phyloP scores from a whole-genome alignment of 345 rosid species.

The Hibiscus syriacus region DNA sequence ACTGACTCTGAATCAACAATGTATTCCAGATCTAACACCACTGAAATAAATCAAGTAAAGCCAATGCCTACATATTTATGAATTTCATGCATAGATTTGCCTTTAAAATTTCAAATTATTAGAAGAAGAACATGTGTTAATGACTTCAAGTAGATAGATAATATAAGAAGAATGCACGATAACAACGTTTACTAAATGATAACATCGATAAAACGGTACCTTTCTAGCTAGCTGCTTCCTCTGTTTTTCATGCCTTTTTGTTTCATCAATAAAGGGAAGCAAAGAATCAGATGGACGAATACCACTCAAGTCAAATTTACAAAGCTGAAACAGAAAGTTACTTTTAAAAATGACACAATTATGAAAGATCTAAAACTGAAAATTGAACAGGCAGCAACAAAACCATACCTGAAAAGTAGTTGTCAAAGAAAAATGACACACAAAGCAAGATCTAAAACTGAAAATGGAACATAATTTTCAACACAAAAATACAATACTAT shows the following conservation, averaged over 20 bases:
- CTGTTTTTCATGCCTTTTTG: constrained; percentile 72
- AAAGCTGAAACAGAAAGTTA: constrained; percentile 11
- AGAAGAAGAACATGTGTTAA: too few relatives aligned
- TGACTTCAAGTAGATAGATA: too few relatives aligned
- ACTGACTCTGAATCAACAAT: too few relatives aligned
- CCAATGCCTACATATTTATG: too few relatives aligned
- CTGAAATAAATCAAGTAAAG: too few relatives aligned
- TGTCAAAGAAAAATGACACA: constrained; percentile 89
- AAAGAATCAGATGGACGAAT: constrained; percentile 54
- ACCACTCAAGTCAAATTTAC: constrained; percentile 79
- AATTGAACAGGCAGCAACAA: background rate
- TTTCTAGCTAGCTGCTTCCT: constrained; percentile 68
- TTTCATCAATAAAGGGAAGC: constrained; percentile 81
- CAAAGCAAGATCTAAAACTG: too few relatives aligned
- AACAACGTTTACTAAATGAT: background rate
- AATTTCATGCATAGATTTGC: too few relatives aligned
- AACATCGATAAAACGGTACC: constrained; percentile 31
- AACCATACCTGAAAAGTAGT: constrained; percentile 68
- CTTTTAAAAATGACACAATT: constrained; percentile 1
- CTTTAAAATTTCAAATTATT: too few relatives aligned
- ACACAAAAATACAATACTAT: too few relatives aligned
- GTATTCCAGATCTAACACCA: too few relatives aligned
- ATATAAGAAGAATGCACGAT: too few relatives aligned
- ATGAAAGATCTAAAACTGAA: background rate
- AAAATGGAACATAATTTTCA: too few relatives aligned